Evolutionary conservation across 805 yeast genomes (phyloP).

Genomic region (Kodamaea jinghongensis): DNA sequence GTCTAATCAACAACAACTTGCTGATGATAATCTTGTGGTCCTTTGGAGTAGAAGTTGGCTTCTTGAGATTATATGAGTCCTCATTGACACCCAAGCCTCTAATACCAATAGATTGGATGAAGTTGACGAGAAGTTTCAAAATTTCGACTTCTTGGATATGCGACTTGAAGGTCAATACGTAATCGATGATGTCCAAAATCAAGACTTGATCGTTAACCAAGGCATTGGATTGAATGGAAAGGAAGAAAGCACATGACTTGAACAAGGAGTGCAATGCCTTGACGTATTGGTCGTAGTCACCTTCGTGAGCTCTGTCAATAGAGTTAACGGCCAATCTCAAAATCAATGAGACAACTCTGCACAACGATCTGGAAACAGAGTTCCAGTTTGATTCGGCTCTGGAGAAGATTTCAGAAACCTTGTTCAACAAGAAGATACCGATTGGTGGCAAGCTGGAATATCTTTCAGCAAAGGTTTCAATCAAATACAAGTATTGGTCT

Average conservation of each 20-base stretch:
- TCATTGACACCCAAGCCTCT: slow-evolving; percentile 52
- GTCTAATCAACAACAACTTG: slow-evolving; percentile 60
- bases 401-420: slow-evolving; percentile 46
- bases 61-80: slow-evolving; percentile 19
- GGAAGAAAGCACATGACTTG: slow-evolving; percentile 42
- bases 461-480: slow-evolving; percentile 47
- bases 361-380: slow-evolving; percentile 59
- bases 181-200: slow-evolving; percentile 57
- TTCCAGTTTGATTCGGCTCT: slow-evolving; percentile 57
- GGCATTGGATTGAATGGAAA: slow-evolving; percentile 44
- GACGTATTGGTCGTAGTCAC: slow-evolving; percentile 27
- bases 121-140: slow-evolving; percentile 39
- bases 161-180: slow-evolving; percentile 45
- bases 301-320: slow-evolving; percentile 13
- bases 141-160: slow-evolving; percentile 39
- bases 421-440: slow-evolving; percentile 49
- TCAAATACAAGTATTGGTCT: slow-evolving; percentile 57
- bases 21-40: slow-evolving; percentile 55
- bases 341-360: slow-evolving; percentile 55
- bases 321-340: slow-evolving; percentile 39
- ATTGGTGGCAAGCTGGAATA: slow-evolving; percentile 41
- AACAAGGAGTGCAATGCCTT: slow-evolving; percentile 33
- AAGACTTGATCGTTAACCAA: slow-evolving; percentile 62
- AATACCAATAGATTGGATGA: slow-evolving; percentile 55
- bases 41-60: slow-evolving; percentile 34